Base-by-base conservation (phyloP, 352 stramenopile species). In the Halophytophthora polymorphica region DNA sequence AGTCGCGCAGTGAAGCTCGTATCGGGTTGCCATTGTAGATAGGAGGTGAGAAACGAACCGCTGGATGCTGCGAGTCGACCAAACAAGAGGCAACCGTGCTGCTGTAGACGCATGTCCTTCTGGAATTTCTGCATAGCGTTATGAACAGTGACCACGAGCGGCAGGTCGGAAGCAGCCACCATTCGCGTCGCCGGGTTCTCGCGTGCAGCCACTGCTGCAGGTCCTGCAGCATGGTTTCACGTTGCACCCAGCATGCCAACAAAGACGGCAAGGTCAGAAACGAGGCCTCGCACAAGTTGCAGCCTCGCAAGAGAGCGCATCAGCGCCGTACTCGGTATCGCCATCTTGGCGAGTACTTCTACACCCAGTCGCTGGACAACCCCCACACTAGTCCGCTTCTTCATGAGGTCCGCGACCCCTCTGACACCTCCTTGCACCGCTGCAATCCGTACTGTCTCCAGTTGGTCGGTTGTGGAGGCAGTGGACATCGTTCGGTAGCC, bases 81-180 rank as follows among this genome's bases (percentile, higher is more conserved):
- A 45, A 85, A 65, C 19, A 86, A 59, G 28, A 77, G 34, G 36
- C 73, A 72, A 0, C 50, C 57, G 31, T 75, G 48, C 1, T 60
- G 58, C 38, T 75, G 68, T 2, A 88, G 56, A 3, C 53, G 14
- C 35, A 57, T 69, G 22, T 87, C 71, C 21, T 65, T 61, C 19
- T 70, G 67, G 42, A 86, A 90, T 40, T 64, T 74, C 6, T 72
- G 40, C 57, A 86, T 73, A 1, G 79, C 72, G n/a, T 52, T 41
- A 19, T 63, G 54, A 37, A 75, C 58, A 18, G 56, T 39, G 13
- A 69, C 34, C 10, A 82, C 45, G 17, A 62, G 41, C 3, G 42
- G 53, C 11, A 70, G 43, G 41, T 81, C 58, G 6, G 60, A 46
- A 11, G 39, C 28, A 15, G 61, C 22, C 22, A 56, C 22, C 6